A percentile compares a stretch with the other conserved stretches of the same genome.
Conservation (phyloP, 2,329 filamentous ascomycete species). For the Orbilia javanica region DNA sequence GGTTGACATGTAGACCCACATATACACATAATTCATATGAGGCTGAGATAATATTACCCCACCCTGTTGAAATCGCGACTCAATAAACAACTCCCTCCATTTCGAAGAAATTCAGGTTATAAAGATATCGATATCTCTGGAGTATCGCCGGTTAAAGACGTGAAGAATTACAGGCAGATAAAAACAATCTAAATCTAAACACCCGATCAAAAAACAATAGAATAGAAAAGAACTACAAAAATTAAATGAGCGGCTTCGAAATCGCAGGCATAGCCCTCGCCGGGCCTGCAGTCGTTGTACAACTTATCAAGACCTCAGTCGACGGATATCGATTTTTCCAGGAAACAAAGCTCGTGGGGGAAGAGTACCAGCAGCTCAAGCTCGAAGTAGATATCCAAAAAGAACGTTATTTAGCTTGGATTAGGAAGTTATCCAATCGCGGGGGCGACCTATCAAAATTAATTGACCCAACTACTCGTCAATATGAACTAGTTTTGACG, state of each 20-base stretch:
- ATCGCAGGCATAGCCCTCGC: constrained; percentile 6
- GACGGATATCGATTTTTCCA: neutral
- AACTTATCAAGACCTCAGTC: neutral
- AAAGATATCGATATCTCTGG: too few relatives aligned
- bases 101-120: too few relatives aligned
- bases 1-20: too few relatives aligned
- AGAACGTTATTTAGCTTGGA: constrained; percentile 5
- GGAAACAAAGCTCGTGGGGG: constrained; percentile 5
- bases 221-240: too few relatives aligned
- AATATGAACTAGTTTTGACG: constrained; percentile 3
- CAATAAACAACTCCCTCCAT: too few relatives aligned
- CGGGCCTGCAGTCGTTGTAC: neutral
- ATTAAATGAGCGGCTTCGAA: constrained; percentile 20
- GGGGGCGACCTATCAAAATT: neutral
- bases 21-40: too few relatives aligned
- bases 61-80: too few relatives aligned
- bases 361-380: neutral
- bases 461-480: neutral
- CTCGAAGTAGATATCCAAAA: neutral
- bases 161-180: too few relatives aligned
- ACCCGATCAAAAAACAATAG: too few relatives aligned
- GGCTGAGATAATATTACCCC: too few relatives aligned
- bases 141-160: too few relatives aligned
- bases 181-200: too few relatives aligned
- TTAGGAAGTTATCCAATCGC: neutral